These are phyloP conservation scores for Funneliformis geosporum DNA, from an alignment of 192 early-diverging fungal genomes.

Conservation along the genomic window DNA sequence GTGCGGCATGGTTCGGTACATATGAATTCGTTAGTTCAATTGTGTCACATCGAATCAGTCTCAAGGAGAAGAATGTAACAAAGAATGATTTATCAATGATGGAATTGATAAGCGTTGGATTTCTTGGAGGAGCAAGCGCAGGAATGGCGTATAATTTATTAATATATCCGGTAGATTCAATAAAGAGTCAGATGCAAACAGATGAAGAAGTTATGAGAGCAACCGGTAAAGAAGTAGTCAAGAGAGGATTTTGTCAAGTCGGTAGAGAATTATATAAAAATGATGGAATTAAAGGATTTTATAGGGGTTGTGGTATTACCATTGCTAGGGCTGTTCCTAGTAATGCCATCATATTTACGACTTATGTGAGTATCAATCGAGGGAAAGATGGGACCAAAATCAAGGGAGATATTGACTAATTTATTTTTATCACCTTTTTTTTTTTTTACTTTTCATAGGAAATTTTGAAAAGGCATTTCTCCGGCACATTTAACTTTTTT, in stretches of 20 bases:
- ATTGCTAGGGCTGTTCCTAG: conserved; percentile 85
- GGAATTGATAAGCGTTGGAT: conserved; percentile 71
- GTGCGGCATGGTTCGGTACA: conserved; percentile 94
- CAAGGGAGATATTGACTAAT: too few species aligned
- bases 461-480: neutral
- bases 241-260: conserved; percentile 60
- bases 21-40: conserved; percentile 78
- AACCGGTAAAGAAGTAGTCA: conserved; percentile 1
- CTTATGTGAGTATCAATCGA: conserved; percentile 74
- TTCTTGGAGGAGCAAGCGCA: conserved; percentile 71
- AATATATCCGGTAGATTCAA: conserved; percentile 90
- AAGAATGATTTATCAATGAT: conserved; percentile 74
- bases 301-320: conserved; percentile 93
- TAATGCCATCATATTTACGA: conserved; percentile 95
- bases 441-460: neutral
- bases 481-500: neutral
- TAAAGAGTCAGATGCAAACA: conserved; percentile 95
- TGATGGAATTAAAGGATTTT: conserved; percentile 84
- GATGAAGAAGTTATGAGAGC: conserved; percentile 54
- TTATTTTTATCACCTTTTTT: too few species aligned
- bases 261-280: conserved; percentile 68
- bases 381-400: too few species aligned
- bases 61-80: conserved; percentile 35
- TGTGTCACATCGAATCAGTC: conserved; percentile 39
- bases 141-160: conserved; percentile 88